These are phyloP conservation scores for Gigaspora rosea DNA, from an alignment of 192 early-diverging fungal genomes.

Conservation along the genomic window DNA sequence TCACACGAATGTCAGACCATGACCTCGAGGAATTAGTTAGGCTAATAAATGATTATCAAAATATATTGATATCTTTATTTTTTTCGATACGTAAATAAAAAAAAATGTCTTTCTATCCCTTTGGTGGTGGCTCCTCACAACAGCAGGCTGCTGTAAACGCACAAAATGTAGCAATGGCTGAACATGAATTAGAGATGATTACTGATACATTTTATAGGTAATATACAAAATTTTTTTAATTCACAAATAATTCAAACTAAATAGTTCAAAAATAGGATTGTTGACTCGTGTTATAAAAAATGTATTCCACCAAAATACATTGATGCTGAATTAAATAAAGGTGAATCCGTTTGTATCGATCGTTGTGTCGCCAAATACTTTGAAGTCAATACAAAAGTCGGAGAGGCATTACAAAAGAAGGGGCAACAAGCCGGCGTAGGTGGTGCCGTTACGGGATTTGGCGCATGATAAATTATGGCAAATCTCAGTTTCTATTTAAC, in stretches of 20 bases:
- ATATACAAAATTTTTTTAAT: not conserved
- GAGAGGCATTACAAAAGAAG: slow-evolving; percentile 22
- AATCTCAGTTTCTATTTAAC: too few species aligned
- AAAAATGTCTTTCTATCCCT: slow-evolving; percentile 16
- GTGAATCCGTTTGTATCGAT: slow-evolving; percentile 88
- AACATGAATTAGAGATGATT: slow-evolving; percentile 83
- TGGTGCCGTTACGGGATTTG: slow-evolving; percentile 27
- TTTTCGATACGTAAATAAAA: not conserved
- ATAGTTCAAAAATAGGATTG: slow-evolving; percentile 52
- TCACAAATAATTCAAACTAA: not conserved
- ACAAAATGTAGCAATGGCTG: slow-evolving; percentile 71
- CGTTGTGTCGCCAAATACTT: slow-evolving; percentile 89
- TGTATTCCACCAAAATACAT: slow-evolving; percentile 81
- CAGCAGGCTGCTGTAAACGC: slow-evolving; percentile 56
- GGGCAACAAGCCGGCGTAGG: not conserved
- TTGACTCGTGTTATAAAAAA: slow-evolving; percentile 80
- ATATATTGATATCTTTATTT: too few species aligned
- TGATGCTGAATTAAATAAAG: slow-evolving; percentile 85
- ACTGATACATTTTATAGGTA: slow-evolving; percentile 79
- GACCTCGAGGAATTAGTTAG: too few species aligned
- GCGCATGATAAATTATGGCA: not conserved
- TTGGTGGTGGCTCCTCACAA: not conserved
- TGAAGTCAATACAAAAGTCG: slow-evolving; percentile 61
- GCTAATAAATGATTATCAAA: too few species aligned
- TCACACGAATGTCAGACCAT: too few species aligned